Percentiles rank a stretch among this genome's conserved stretches.
Conservation (phyloP, 441 rosid genomes). For the Macaranga tanarius region DNA sequence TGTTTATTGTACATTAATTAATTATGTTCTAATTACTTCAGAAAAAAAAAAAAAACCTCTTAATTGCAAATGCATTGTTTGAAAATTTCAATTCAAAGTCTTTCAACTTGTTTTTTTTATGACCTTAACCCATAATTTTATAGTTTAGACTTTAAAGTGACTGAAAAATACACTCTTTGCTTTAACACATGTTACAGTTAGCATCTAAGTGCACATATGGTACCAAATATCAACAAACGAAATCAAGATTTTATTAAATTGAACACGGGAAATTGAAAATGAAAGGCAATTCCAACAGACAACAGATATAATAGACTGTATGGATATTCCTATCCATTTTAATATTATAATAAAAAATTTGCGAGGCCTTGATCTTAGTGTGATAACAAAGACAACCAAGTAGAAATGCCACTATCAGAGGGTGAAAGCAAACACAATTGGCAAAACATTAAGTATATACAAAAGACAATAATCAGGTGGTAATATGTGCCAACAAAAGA, state of each 20-base stretch:
- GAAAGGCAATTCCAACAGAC: not conserved
- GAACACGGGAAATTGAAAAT: not conserved
- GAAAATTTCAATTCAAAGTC: no score
- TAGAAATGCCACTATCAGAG: not conserved
- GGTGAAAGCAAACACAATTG: slow-evolving; percentile 2
- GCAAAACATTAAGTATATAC: no score
- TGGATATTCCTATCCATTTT: slow-evolving; percentile 19
- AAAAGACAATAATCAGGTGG: no score
- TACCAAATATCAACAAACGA: no score
- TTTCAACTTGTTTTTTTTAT: no score
- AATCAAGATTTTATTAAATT: no score
- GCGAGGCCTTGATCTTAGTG: not conserved
- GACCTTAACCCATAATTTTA: not conserved
- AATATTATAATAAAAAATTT: slow-evolving; percentile 10
- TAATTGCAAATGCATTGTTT: no score
- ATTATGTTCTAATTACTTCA: no score
- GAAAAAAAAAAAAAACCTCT: no score
- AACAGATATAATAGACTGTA: not conserved
- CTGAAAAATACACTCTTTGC: not conserved
- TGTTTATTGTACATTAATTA: no score
- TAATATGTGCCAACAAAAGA: no score
- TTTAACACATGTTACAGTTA: not conserved
- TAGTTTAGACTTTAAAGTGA: not conserved
- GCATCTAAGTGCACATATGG: not conserved
- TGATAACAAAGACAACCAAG: not conserved